Conservation (phyloP, 192 early-diverging fungal genomes). For the Coemansia sp. region DNA sequence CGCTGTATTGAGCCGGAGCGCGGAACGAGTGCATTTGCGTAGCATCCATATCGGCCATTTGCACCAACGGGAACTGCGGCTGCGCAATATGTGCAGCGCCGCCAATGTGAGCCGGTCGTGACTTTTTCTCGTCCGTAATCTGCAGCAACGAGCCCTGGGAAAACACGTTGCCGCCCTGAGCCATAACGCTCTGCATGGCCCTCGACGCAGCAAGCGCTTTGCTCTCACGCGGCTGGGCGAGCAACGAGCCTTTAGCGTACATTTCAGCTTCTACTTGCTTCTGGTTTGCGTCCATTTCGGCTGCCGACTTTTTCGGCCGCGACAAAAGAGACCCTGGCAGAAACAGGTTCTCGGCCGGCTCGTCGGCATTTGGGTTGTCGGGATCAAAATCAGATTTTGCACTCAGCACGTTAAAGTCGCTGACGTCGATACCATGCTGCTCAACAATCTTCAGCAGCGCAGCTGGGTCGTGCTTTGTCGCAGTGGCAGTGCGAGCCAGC, state of each 20-base stretch:
- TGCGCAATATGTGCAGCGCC: conserved; percentile 22
- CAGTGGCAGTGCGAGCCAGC: conserved; percentile 28
- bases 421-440: conserved; percentile 39
- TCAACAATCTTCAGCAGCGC: conserved; percentile 34
- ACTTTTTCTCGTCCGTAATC: conserved; percentile 37
- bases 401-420: conserved; percentile 36
- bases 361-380: conserved; percentile 8
- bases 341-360: conserved; percentile 23
- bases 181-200: conserved; percentile 50
- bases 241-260: conserved; percentile 49
- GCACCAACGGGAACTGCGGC: conserved; percentile 37
- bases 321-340: conserved; percentile 48
- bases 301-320: conserved; percentile 29
- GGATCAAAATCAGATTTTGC: not conserved
- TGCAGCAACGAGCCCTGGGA: conserved; percentile 48
- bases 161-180: conserved; percentile 46
- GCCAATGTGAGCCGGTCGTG: conserved; percentile 37
- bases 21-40: not conserved
- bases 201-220: conserved; percentile 51
- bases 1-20: not conserved
- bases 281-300: conserved; percentile 20
- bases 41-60: conserved; percentile 14
- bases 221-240: conserved; percentile 50
- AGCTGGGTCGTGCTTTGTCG: conserved; percentile 34
- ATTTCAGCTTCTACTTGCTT: conserved; percentile 23